phyloP scores from a whole-genome alignment of 1,284 basidiomycete species.

The Trichosporon sp. region DNA sequence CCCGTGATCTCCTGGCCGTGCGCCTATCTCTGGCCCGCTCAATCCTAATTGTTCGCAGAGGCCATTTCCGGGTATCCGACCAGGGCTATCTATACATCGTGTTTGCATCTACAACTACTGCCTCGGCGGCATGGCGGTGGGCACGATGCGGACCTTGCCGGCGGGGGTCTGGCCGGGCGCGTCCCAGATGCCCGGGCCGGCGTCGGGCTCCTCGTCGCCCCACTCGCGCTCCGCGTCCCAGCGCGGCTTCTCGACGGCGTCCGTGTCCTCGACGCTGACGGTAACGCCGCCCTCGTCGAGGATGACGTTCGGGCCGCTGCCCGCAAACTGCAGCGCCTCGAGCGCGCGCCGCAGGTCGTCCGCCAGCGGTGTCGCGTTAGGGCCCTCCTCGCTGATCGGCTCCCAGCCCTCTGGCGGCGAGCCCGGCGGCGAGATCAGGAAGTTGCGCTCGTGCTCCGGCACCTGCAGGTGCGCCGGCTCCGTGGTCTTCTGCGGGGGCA shows the following conservation, averaged over 20 bases:
- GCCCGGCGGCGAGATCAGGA: constrained; percentile 96
- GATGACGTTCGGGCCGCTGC: constrained; percentile 37
- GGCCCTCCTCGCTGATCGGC: constrained; percentile 82
- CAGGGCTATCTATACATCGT: neutral
- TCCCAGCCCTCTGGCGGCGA: constrained; percentile 98
- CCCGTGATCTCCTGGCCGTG: too few species aligned
- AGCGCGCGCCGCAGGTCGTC: constrained; percentile 82
- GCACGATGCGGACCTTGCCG: constrained; percentile 27
- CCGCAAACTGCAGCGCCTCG: constrained; percentile 47
- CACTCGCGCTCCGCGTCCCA: constrained; percentile 20
- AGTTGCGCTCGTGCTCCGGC: constrained; percentile 81
- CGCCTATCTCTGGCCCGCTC: too few species aligned
- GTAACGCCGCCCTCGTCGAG: constrained; percentile 42
- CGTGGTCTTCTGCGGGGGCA: constrained; percentile 62
- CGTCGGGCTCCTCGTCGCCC: constrained; percentile 14
- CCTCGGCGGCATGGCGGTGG: constrained; percentile 41
- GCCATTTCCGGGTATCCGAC: too few species aligned
- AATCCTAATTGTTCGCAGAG: too few species aligned
- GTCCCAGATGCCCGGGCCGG: neutral
- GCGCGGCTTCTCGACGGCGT: neutral
- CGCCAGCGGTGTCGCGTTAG: constrained; percentile 79
- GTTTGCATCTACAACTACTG: neutral
- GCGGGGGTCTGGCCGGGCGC: constrained; percentile 18
- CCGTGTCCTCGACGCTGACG: constrained; percentile 44
- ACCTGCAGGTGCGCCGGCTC: constrained; percentile 60